phyloP scores from a whole-genome alignment of 2,329 filamentous ascomycete species.

The Apiospora malaysiana region DNA sequence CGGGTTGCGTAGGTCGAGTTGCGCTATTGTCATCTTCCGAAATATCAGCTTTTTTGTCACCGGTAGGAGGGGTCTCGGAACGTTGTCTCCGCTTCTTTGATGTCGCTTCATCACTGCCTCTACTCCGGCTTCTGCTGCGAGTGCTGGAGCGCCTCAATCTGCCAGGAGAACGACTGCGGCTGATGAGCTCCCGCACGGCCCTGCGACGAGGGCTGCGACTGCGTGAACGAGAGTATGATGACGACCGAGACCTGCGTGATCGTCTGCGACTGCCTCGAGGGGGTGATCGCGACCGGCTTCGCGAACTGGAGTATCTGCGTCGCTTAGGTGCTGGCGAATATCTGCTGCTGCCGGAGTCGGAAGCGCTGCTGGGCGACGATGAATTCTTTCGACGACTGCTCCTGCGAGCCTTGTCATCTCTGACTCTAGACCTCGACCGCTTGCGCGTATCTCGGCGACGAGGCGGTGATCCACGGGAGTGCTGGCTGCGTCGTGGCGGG shows the following conservation, averaged over 20 bases:
- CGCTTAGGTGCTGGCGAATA: constrained; percentile 47
- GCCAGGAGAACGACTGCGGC: constrained; percentile 44
- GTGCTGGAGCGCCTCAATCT: constrained; percentile 43
- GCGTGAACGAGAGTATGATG: constrained; percentile 34
- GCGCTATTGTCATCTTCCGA: constrained; percentile 54
- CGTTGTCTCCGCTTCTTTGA: constrained; percentile 59
- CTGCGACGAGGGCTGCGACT: constrained; percentile 40
- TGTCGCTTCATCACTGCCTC: constrained; percentile 36
- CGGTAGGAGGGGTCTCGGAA: constrained; percentile 56
- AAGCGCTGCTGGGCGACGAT: constrained; percentile 35
- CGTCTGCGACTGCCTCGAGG: constrained; percentile 47
- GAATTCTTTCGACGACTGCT: constrained; percentile 36
- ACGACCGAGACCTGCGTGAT: constrained; percentile 45
- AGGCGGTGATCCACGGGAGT: constrained; percentile 35
- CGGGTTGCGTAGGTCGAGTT: constrained; percentile 42
- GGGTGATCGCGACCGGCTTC: constrained; percentile 51
- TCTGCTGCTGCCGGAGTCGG: constrained; percentile 3
- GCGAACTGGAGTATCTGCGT: constrained; percentile 55
- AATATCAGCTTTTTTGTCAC: constrained; percentile 64
- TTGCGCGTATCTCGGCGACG: constrained; percentile 35
- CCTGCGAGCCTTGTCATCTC: constrained; percentile 33
- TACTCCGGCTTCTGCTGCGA: constrained; percentile 37
- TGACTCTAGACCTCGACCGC: constrained; percentile 38
- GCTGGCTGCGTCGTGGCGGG: constrained; percentile 34
- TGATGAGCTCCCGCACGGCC: constrained; percentile 42